phyloP scores from a whole-genome alignment of 805 yeast species.

The Phaffomyces opuntiae region DNA sequence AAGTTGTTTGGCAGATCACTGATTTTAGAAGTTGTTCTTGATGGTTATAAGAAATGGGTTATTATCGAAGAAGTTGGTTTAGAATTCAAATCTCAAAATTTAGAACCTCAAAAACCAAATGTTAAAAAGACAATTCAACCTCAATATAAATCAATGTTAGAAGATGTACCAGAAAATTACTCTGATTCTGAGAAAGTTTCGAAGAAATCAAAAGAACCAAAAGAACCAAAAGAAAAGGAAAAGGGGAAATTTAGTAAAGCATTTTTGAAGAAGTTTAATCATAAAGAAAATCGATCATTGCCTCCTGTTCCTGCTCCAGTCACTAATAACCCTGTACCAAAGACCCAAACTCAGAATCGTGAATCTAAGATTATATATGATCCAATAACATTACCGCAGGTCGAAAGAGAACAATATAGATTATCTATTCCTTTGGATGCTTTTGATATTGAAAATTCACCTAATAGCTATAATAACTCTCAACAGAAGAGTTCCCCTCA shows the following conservation, averaged over 20 bases:
- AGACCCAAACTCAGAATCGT: background rate
- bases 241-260: background rate
- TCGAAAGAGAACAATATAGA: conserved; percentile 21
- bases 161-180: conserved; percentile 12
- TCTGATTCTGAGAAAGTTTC: background rate
- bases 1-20: conserved; percentile 73
- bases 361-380: conserved; percentile 11
- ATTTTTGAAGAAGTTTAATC: background rate
- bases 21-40: conserved; percentile 73
- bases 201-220: background rate
- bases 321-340: background rate
- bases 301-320: background rate
- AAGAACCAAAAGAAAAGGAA: background rate
- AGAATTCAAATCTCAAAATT: background rate
- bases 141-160: conserved; percentile 17
- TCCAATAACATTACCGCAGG: conserved; percentile 19
- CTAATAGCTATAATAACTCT: background rate
- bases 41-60: conserved; percentile 73
- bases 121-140: conserved; percentile 13
- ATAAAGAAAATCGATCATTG: background rate
- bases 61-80: conserved; percentile 49
- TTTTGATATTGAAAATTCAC: conserved; percentile 11
- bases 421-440: conserved; percentile 21
- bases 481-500: background rate
- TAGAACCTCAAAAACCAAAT: conserved; percentile 15